Percentiles rank a stretch among this genome's conserved stretches.
Conservation (phyloP, 768 basidiomycete genomes). For the Saitozyma sp. region DNA sequence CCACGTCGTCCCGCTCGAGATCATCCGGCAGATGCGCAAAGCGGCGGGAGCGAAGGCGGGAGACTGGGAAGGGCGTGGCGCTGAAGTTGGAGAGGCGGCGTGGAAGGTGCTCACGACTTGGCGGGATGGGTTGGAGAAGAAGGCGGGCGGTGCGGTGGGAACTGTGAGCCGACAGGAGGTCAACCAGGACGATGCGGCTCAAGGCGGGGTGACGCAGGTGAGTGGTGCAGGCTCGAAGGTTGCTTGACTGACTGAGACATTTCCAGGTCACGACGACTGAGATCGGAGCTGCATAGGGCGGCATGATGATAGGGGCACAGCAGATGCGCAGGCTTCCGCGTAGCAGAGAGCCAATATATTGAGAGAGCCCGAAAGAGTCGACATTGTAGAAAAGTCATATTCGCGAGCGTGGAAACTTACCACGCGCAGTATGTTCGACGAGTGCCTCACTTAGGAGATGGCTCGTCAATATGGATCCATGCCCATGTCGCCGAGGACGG, state of each 20-base stretch:
- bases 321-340: too few relatives aligned
- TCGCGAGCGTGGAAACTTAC: not conserved
- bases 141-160: not conserved
- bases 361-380: too few relatives aligned
- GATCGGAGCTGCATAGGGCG: not conserved
- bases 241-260: not conserved
- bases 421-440: not conserved
- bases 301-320: too few relatives aligned
- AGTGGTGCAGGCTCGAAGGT: not conserved
- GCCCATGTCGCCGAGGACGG: not conserved
- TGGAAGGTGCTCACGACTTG: slow-evolving; percentile 2
- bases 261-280: not conserved
- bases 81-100: not conserved
- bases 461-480: too few relatives aligned
- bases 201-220: not conserved
- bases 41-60: not conserved
- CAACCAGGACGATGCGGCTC: not conserved
- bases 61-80: slow-evolving; percentile 5
- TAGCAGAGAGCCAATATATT: too few relatives aligned
- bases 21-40: slow-evolving; percentile 1
- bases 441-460: not conserved
- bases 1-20: not conserved
- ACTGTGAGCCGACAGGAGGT: not conserved
- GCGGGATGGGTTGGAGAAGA: not conserved
- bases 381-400: not conserved